Conservation (phyloP, 768 basidiomycete genomes). For the Cystofilobasidium macerans region DNA sequence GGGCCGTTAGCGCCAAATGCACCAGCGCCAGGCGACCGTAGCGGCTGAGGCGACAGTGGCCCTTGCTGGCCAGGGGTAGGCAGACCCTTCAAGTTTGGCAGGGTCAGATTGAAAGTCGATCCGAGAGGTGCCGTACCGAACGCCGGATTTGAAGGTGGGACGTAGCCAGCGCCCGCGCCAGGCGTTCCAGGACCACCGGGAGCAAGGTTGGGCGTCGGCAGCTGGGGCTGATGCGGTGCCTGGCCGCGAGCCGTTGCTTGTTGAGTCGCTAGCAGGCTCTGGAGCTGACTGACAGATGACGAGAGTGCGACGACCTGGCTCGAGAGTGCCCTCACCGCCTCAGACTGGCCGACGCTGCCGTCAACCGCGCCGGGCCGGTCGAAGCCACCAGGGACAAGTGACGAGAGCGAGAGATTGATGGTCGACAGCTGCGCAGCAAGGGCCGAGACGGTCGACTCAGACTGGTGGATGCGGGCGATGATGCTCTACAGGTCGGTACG, state of each 20-base stretch:
- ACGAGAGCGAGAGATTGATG: conserved; percentile 11
- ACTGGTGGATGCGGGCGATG: conserved; percentile 4
- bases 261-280: conserved; percentile 15
- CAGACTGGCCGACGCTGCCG: neutral
- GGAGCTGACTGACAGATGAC: conserved; percentile 23
- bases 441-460: conserved; percentile 10
- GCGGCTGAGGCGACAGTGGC: neutral
- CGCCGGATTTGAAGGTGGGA: neutral
- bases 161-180: neutral
- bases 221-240: neutral
- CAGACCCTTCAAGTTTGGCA: neutral
- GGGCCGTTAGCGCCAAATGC: neutral
- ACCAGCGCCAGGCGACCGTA: neutral
- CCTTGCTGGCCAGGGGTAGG: neutral
- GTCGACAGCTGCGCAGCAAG: conserved; percentile 20
- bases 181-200: neutral
- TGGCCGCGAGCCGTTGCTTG: conserved; percentile 1
- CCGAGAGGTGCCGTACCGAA: neutral
- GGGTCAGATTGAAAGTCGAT: neutral
- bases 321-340: conserved; percentile 17
- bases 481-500: conserved; percentile 11
- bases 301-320: conserved; percentile 24
- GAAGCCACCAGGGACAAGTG: neutral
- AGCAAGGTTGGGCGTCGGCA: neutral
- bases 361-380: neutral